Evolutionary conservation across 495 filamentous ascomycete genomes (phyloP).

Genomic region (Daldinia loculata): DNA sequence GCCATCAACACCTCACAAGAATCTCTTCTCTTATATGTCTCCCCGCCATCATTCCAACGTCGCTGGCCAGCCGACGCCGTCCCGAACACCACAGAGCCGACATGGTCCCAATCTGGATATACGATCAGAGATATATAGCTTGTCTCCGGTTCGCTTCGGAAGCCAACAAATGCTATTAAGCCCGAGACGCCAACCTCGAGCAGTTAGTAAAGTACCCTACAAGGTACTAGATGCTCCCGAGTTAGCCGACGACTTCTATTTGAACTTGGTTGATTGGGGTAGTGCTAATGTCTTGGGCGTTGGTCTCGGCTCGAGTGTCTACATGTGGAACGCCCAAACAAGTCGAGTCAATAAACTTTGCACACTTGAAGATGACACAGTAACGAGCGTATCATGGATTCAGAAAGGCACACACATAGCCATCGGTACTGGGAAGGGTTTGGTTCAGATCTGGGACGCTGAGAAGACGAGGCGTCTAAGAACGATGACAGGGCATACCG

Average conservation of each 20-base stretch:
- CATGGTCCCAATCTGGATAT: constrained; percentile 87
- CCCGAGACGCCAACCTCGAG: constrained; percentile 84
- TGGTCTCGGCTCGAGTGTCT: constrained; percentile 91
- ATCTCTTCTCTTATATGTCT: constrained; percentile 91
- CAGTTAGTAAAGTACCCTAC: constrained; percentile 94
- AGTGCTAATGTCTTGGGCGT: constrained; percentile 92
- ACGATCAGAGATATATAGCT: constrained; percentile 88
- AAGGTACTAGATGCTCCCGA: constrained; percentile 98
- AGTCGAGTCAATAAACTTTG: constrained; percentile 92
- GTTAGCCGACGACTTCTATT: constrained; percentile 94
- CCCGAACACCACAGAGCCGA: constrained; percentile 85
- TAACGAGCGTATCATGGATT: constrained; percentile 98
- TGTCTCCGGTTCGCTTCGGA: constrained; percentile 88
- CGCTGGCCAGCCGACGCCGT: constrained; percentile 81
- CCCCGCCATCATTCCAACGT: constrained; percentile 72
- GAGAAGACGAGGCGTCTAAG: constrained; percentile 82
- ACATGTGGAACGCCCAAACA: constrained; percentile 94
- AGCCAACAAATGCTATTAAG: constrained; percentile 92
- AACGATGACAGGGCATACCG: constrained; percentile 96
- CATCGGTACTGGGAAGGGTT: constrained; percentile 90
- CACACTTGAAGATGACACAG: constrained; percentile 89
- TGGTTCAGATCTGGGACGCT: constrained; percentile 98
- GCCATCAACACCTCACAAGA: constrained; percentile 95
- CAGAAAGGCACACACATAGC: constrained; percentile 94
- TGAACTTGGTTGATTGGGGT: constrained; percentile 99